Evolutionary conservation across 1,284 basidiomycete species (phyloP), one percentile per base, ranked within the genome.

Genomic region (Coniferiporia sulphurascens): DNA sequence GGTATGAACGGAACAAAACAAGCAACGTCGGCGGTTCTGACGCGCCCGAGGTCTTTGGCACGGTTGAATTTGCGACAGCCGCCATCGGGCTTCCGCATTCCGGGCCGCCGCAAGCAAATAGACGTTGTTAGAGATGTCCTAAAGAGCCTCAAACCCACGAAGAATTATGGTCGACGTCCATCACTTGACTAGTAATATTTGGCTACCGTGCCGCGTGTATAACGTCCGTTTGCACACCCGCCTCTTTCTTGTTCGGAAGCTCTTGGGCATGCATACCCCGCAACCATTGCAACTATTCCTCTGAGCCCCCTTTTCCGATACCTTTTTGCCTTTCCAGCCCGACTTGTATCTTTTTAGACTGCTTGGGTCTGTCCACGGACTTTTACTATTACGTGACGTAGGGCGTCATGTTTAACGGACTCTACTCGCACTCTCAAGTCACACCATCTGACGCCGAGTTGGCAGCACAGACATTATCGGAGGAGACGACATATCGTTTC

Each of bases 401-500:
- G 10, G 17, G 46, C 54, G 21, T 15, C 35, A 73, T 81, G 78
- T 81, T 79, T 70, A 82, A 76, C 72, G 78, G 80, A 62, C 80
- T 86, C 65, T 59, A 62, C 43, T 62, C 60, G 15, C 79, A 85
- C 63, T 74, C 76, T 43, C 70, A 69, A 46, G 82, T 82, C 76
- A 72, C 79, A 56, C 84, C 83, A 19, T 83, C 79, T 61, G 87
- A 90, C 64, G 82, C 85, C 50, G 86, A 90, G 65, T 73, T 90
- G 10, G 89, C 89, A 46, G 83, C 81, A 35, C 82, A 87, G 67
- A 77, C 85, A 8, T 76, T 91, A 65, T 73, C 74, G 52, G 88
- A 91, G 63, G 89, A 91, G 73, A 75, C 79, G 38, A 76, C 63
- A 61, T 85, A 83, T 67, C 83, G 87, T 53, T 91, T 91, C 66